Percentiles rank a stretch among this genome's conserved stretches.
Conservation (phyloP, 1,284 basidiomycete species). For the Ceratobasidium papillatum region DNA sequence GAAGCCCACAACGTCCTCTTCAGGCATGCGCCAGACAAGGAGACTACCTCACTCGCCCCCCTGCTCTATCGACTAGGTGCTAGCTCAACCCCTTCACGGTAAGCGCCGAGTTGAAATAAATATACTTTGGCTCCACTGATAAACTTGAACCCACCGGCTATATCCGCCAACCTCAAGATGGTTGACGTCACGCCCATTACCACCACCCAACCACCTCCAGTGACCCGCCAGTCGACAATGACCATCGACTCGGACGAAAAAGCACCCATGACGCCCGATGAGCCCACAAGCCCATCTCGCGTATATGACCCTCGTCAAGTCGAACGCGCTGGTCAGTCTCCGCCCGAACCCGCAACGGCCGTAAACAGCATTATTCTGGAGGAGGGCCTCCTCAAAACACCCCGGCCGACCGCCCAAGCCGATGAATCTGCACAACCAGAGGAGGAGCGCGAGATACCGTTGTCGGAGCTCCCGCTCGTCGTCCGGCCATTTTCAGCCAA, state of each 20-base stretch:
- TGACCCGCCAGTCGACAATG: constrained; percentile 2
- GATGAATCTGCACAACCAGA: background rate
- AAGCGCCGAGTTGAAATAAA: background rate
- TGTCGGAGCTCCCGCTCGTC: constrained; percentile 9
- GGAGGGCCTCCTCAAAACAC: constrained; percentile 7
- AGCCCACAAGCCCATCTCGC: constrained; percentile 9
- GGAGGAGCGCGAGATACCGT: constrained; percentile 1
- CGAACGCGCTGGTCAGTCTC: constrained; percentile 11
- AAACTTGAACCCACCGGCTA: background rate
- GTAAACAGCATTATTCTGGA: constrained; percentile 32
- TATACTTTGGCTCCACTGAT: background rate
- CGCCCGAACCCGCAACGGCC: constrained; percentile 15
- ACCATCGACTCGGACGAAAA: constrained; percentile 1
- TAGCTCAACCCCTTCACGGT: constrained; percentile 16
- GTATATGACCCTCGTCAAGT: constrained; percentile 23
- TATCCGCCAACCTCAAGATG: constrained; percentile 12
- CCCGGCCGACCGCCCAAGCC: background rate
- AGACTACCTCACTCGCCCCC: background rate
- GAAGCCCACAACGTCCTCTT: constrained; percentile 10
- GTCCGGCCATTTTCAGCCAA: constrained; percentile 36
- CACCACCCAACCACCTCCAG: background rate
- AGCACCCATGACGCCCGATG: background rate
- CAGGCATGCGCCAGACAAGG: background rate
- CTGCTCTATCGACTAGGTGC: background rate
- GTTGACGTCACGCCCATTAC: background rate